A percentile compares a stretch with the other conserved stretches of the same genome.
Conservation (phyloP, 2,329 filamentous ascomycete species). For the Monosporascus sp. region DNA sequence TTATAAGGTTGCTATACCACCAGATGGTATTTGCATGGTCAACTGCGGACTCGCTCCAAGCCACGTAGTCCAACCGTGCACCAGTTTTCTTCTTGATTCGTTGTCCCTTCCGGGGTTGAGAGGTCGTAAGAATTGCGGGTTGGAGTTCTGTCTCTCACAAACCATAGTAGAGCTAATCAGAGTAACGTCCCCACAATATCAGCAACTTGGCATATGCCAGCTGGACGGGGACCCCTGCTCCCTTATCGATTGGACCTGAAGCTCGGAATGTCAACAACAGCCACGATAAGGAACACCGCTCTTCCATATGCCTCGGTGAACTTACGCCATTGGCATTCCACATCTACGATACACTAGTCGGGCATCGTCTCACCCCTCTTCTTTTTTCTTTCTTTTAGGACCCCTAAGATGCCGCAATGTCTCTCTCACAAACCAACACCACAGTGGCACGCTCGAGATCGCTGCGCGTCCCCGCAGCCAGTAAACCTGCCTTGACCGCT, state of each 20-base stretch:
- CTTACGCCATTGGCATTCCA: background rate
- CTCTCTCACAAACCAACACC: constrained; percentile 24
- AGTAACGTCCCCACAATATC: background rate
- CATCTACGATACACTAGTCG: background rate
- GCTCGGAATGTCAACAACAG: background rate
- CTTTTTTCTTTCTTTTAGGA: background rate
- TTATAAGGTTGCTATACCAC: too few relatives aligned
- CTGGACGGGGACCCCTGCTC: too few relatives aligned
- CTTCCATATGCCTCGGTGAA: background rate
- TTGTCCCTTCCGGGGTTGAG: too few relatives aligned
- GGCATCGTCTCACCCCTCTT: background rate
- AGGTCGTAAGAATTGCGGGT: too few relatives aligned
- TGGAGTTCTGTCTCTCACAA: too few relatives aligned
- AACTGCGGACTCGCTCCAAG: too few relatives aligned
- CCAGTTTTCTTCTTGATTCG: too few relatives aligned
- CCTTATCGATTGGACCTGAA: background rate
- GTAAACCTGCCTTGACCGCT: constrained; percentile 23
- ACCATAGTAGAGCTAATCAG: too few relatives aligned
- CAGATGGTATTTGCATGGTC: too few relatives aligned
- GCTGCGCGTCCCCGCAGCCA: constrained; percentile 14
- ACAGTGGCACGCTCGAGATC: constrained; percentile 25
- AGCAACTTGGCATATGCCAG: background rate
- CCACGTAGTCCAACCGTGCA: too few relatives aligned
- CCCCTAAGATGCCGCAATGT: constrained; percentile 25
- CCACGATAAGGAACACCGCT: background rate